Evolutionary conservation across 805 yeast species (phyloP), one percentile per base, ranked within the genome.

Genomic region (Saccharomycopsis sp.): DNA sequence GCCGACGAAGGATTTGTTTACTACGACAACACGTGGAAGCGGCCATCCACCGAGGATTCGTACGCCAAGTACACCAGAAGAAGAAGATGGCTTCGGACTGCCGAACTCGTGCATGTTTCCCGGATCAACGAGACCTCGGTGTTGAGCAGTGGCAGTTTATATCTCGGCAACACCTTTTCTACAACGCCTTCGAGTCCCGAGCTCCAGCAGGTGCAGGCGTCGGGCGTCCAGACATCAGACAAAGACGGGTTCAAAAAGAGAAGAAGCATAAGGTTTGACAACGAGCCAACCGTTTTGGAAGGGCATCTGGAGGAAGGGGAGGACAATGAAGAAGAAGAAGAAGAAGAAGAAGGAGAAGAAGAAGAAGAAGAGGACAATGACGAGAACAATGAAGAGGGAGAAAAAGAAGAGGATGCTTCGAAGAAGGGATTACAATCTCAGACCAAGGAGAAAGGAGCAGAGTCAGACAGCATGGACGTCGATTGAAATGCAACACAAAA

Each of bases 71-170:
- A 87, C 56, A 89, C 97, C 4, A 74, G 98, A 59, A 73, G 96
- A 56, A 75, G 98, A 64, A 71, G 96, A 56, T 89, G 98, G 98
- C 74, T 89, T 12, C 73, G 98, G 49, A 85, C 94, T 1, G 98
- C 98, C 0, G 94, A 85, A 58, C 67, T 87, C 50, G 78, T 82
- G 5, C 61, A 71, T 3, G 52, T 60, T 10, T 46, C 50, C 5
- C 50, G 50, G 25, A 26, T 39, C 2, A 31, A 32, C 9, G 33
- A 27, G 4, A 38, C 48, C 4, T 42, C 34, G 45, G 30, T 42
- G 9, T 25, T 44, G 3, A 44, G 45, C 31, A 40, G 40, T 30
- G 48, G 48, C 3, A 23, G 23, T 8, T 13, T 44, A 8, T 44
- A 44, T 31, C 25, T 44, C 16, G 40, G 40, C 19, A 45, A 44